Conservation (phyloP, 176 grass and related monocot species). For the Zoysia pacifica region DNA sequence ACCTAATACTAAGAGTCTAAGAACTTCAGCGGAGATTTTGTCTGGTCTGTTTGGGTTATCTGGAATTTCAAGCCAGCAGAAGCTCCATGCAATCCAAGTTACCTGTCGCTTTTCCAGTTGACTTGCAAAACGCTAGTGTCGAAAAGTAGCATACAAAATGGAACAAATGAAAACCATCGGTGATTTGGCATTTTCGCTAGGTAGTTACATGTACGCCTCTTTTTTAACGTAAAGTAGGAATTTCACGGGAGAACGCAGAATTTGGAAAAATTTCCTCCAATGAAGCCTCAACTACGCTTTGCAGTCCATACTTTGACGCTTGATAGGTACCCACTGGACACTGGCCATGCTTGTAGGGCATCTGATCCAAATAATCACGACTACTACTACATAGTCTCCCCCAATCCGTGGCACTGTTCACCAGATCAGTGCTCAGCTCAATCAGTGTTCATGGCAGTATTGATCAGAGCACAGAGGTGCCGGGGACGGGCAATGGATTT, state of each 20-base stretch:
- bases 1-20: too few relatives aligned
- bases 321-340: background rate
- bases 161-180: background rate
- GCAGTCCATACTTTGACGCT: background rate
- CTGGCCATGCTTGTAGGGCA: constrained; percentile 7
- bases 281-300: too few relatives aligned
- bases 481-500: background rate
- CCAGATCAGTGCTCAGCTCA: constrained; percentile 18
- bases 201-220: too few relatives aligned
- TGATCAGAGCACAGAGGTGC: constrained; percentile 24
- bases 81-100: background rate
- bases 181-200: background rate
- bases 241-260: too few relatives aligned
- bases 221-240: too few relatives aligned
- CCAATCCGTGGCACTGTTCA: constrained; percentile 21
- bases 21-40: background rate
- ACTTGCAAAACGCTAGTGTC: background rate
- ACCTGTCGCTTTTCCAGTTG: background rate
- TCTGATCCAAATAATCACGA: background rate
- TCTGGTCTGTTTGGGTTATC: background rate
- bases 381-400: background rate
- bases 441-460: constrained; percentile 15
- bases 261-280: too few relatives aligned
- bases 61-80: background rate
- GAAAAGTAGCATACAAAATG: background rate